phyloP scores from a whole-genome alignment of 345 rosid genomes.

The Geranium rotundifolium region DNA sequence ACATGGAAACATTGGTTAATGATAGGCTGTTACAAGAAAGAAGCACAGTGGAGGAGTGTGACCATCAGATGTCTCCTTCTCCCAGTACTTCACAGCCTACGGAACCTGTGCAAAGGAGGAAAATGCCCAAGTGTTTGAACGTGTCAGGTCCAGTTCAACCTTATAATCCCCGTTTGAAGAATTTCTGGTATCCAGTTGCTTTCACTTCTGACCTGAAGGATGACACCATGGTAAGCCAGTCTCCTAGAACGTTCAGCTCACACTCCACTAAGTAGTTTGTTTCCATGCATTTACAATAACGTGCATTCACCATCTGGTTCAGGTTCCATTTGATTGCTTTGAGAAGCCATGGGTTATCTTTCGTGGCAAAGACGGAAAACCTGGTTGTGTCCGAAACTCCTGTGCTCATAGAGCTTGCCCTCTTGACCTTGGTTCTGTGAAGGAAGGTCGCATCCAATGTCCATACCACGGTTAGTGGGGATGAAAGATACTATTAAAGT shows the following conservation, averaged over 20 bases:
- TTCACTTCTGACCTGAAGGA: slow-evolving; percentile 75
- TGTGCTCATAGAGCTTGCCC: slow-evolving; percentile 99
- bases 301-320: slow-evolving; percentile 10
- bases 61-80: slow-evolving; percentile 32
- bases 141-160: slow-evolving; percentile 90
- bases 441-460: slow-evolving; percentile 86
- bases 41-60: slow-evolving; percentile 21
- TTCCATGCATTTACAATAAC: too few species aligned
- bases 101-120: slow-evolving; percentile 30
- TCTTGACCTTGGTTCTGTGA: slow-evolving; percentile 89
- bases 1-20: slow-evolving; percentile 82
- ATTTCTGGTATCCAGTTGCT: slow-evolving; percentile 93
- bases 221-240: slow-evolving; percentile 64
- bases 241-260: not conserved
- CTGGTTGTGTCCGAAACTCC: slow-evolving; percentile 85
- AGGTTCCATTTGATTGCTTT: slow-evolving; percentile 93
- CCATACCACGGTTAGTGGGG: slow-evolving; percentile 89
- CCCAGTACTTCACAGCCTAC: slow-evolving; percentile 30
- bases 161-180: slow-evolving; percentile 59
- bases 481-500: not conserved
- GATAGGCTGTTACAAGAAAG: slow-evolving; percentile 67
- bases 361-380: slow-evolving; percentile 83
- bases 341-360: slow-evolving; percentile 95
- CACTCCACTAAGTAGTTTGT: not conserved
- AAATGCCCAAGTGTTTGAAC: slow-evolving; percentile 47